Evolutionary conservation across 768 basidiomycete species (phyloP), one percentile per base, ranked within the genome.

Genomic region (Leccinum boreale): DNA sequence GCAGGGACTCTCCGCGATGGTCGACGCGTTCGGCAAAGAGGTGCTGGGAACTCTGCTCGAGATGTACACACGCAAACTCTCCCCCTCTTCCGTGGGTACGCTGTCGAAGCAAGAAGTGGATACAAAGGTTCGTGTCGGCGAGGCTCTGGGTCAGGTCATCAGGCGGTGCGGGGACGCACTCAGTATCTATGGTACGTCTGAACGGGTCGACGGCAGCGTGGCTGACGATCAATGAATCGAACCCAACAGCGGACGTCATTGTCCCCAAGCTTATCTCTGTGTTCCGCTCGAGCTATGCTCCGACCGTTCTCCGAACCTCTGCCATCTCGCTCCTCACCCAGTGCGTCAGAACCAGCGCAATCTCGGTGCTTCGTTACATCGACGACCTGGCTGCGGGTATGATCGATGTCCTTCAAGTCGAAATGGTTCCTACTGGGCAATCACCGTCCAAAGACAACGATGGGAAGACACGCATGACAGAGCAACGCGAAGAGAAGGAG

Each of bases 1-100:
- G 14, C 92, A 94, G 65, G 95, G 95, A 0, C 79, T 98, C 1
- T 83, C 87, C n/a, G 85, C 82, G 4, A 86, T 98, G 82, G 93
- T 89, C 0, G 87, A 94, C 64, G 78, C 77, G 2, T 84, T 86
- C 58, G 72, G 70, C 23, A 82, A 81, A 61, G 87, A 92, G 11
- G 86, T 94, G 12, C 70, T 95, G 8, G 76, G 77, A 56, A 75
- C 78, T 5, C 77, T 97, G 24, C 73, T 93, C n/a, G 78, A 79
- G 26, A 79, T 83, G 14, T 97, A 97, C 65, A 71, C 80, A 1
- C 80, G 79, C 56, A 83, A 83, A 7, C 70, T 83, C 7, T 78
- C 77, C n/a, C 73, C 74, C 8, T 73, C 70, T 2, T 60, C 61
- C 6, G 64, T 59, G 21, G 64, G 62, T 10, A 75, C 70, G 39